These are phyloP conservation scores for Trametes sanguinea DNA, from an alignment of 768 basidiomycete genomes.

Conservation along the genomic window DNA sequence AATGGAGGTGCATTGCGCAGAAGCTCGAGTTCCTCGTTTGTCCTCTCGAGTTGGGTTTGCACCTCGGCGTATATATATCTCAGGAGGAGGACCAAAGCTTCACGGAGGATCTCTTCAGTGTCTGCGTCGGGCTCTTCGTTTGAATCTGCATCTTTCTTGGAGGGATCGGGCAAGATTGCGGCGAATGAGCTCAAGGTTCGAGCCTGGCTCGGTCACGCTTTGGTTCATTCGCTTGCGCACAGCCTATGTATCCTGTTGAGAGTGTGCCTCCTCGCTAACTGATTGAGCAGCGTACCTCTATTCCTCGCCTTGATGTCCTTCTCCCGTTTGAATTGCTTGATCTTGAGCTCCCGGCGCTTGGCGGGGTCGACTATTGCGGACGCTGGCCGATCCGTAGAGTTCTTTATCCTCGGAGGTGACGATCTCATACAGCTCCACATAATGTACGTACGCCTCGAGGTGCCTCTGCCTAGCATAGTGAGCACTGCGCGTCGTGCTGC, in stretches of 20 bases:
- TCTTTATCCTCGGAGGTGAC: slow-evolving; percentile 60
- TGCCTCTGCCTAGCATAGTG: slow-evolving; percentile 18
- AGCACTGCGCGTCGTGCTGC: neutral
- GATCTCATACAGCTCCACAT: slow-evolving; percentile 66
- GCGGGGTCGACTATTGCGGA: slow-evolving; percentile 61
- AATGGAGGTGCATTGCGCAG: slow-evolving; percentile 57
- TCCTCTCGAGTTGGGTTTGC: slow-evolving; percentile 62
- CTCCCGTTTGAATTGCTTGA: slow-evolving; percentile 86
- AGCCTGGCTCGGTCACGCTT: slow-evolving; percentile 35
- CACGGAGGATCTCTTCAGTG: slow-evolving; percentile 66
- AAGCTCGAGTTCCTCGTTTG: slow-evolving; percentile 73
- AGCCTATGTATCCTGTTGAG: slow-evolving; percentile 36
- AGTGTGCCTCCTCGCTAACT: neutral
- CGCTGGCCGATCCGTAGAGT: slow-evolving; percentile 52
- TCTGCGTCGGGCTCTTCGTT: slow-evolving; percentile 57
- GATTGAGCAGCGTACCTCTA: slow-evolving; percentile 54
- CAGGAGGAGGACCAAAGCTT: slow-evolving; percentile 68
- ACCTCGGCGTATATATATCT: slow-evolving; percentile 74
- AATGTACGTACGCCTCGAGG: slow-evolving; percentile 33
- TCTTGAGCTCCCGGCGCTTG: slow-evolving; percentile 82
- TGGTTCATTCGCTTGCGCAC: slow-evolving; percentile 58
- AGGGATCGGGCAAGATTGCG: slow-evolving; percentile 53
- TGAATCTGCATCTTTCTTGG: slow-evolving; percentile 25
- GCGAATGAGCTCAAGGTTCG: slow-evolving; percentile 65
- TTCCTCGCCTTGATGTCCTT: slow-evolving; percentile 71